Evolutionary conservation across 2,329 filamentous ascomycete species (phyloP).

Genomic region (Graphiopsis chlorocephala): DNA sequence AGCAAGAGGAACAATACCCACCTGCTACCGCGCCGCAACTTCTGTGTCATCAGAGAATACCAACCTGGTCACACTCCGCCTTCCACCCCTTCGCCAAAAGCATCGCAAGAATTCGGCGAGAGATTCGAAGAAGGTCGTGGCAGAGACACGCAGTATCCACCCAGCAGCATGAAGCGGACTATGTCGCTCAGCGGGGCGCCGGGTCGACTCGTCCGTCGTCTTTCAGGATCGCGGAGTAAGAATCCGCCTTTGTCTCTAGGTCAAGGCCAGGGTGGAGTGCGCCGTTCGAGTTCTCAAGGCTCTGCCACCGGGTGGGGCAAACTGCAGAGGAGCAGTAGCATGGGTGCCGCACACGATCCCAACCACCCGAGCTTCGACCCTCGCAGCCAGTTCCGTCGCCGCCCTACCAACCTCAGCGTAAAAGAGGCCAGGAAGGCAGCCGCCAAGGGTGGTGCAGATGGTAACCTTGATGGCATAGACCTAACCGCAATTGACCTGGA

Average conservation of each 20-base stretch:
- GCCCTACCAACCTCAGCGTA: constrained; percentile 42
- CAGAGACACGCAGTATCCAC: constrained; percentile 9
- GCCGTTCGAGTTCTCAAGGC: constrained; percentile 11
- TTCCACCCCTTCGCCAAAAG: constrained; percentile 53
- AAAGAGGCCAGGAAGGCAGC: constrained; percentile 39
- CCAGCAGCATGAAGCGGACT: constrained; percentile 31
- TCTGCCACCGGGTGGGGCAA: constrained; percentile 1
- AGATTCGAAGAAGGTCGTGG: constrained; percentile 8
- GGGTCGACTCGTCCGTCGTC: constrained; percentile 40
- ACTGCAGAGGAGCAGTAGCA: constrained; percentile 13
- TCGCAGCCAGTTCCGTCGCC: constrained; percentile 40
- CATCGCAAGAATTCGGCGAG: constrained; percentile 19
- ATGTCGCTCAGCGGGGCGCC: constrained; percentile 36
- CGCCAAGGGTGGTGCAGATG: constrained; percentile 53
- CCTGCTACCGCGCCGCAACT: constrained; percentile 85
- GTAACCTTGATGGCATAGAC: constrained; percentile 51
- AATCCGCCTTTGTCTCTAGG: constrained; percentile 13
- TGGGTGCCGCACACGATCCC: constrained; percentile 1
- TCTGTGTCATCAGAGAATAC: constrained; percentile 89
- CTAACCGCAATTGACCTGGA: constrained; percentile 69
- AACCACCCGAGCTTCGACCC: constrained; percentile 13
- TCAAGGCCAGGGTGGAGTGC: neutral
- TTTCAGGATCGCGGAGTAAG: constrained; percentile 35
- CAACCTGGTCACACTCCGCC: constrained; percentile 73
- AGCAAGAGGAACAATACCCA: constrained; percentile 88